Evolutionary conservation across 176 grass and related monocot species (phyloP).

Genomic region (Zoysia japonica): DNA sequence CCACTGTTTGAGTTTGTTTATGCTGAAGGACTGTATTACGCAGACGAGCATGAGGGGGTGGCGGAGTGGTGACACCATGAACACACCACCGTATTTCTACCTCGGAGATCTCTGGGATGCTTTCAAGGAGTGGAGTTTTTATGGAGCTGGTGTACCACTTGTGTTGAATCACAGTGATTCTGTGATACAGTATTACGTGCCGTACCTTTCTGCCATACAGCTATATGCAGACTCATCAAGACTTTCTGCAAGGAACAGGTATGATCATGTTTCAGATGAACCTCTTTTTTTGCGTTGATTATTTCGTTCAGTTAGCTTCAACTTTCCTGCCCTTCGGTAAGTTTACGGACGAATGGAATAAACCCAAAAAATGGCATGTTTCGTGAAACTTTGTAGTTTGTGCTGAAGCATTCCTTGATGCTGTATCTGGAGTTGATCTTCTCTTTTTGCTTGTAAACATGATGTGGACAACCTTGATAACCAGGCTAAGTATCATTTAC

Average conservation of each 20-base stretch:
- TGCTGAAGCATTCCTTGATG: neutral
- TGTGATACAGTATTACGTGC: constrained; percentile 91
- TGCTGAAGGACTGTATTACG: constrained; percentile 6
- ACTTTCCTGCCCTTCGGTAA: neutral
- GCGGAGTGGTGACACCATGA: constrained; percentile 48
- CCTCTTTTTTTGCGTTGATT: neutral
- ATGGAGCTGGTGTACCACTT: constrained; percentile 81
- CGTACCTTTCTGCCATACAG: constrained; percentile 88
- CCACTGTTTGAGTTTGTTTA: neutral
- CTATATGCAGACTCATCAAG: constrained; percentile 61
- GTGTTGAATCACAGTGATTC: constrained; percentile 68
- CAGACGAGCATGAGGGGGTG: constrained; percentile 60
- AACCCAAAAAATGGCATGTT: neutral
- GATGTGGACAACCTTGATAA: neutral
- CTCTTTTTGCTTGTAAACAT: neutral
- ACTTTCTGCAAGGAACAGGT: constrained; percentile 52
- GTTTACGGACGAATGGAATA: neutral
- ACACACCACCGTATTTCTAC: constrained; percentile 48
- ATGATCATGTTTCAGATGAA: constrained; percentile 4
- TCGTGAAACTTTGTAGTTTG: constrained; percentile 20
- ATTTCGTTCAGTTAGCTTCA: neutral
- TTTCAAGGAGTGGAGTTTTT: constrained; percentile 90
- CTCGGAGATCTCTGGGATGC: constrained; percentile 87
- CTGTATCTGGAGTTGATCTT: neutral
- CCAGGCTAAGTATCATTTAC: neutral